These are phyloP conservation scores for Lithocarpus polystachyus DNA, from an alignment of 306 rosid species.

Conservation along the genomic window DNA sequence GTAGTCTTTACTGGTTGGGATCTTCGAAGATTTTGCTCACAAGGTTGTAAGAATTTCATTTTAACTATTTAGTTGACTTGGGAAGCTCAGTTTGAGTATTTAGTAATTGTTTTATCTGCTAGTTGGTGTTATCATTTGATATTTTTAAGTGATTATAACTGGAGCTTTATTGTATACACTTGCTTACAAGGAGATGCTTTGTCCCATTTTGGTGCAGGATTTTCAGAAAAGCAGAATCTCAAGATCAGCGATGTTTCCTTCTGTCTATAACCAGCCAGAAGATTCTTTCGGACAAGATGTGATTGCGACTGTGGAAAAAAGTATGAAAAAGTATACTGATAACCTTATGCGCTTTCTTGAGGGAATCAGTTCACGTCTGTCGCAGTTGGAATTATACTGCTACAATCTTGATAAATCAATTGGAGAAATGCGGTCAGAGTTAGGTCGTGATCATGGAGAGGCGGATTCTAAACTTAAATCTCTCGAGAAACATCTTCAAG, in stretches of 20 bases:
- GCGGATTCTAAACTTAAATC: constrained; percentile 69
- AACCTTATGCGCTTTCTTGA: constrained; percentile 81
- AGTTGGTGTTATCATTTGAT: background rate
- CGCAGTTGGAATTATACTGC: constrained; percentile 85
- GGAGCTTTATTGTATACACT: background rate
- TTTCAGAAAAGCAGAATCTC: constrained; percentile 54
- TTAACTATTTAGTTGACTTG: background rate
- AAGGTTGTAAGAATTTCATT: background rate
- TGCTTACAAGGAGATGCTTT: background rate
- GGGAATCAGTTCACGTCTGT: constrained; percentile 82
- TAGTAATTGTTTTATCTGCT: background rate
- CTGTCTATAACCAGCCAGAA: constrained; percentile 59
- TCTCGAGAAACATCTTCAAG: constrained; percentile 78
- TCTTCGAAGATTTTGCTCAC: background rate
- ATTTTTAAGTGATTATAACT: background rate
- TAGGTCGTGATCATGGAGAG: constrained; percentile 70
- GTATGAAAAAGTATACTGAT: constrained; percentile 76
- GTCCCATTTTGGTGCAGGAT: constrained; percentile 43
- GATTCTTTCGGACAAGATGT: constrained; percentile 57
- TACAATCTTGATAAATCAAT: constrained; percentile 89
- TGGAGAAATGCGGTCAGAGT: constrained; percentile 85
- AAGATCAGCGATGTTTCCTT: constrained; percentile 51
- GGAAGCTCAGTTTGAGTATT: background rate
- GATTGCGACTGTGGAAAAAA: constrained; percentile 70
- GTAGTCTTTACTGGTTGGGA: background rate